Evolutionary conservation across 1,139 yeast species (phyloP).

Genomic region (Candida sanyaensis): DNA sequence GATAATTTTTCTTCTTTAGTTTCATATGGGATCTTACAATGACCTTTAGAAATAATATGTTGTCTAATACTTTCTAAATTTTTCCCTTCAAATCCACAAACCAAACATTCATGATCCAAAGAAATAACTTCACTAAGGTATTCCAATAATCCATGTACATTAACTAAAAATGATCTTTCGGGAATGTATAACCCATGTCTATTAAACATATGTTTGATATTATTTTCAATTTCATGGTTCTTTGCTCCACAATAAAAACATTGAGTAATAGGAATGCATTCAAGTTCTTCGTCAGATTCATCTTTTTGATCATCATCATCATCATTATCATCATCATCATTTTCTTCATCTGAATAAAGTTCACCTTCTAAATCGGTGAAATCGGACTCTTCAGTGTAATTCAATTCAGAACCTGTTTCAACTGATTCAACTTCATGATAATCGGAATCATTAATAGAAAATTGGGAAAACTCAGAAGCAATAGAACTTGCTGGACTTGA

Average conservation of each 20-base stretch:
- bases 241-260: slow-evolving; percentile 46
- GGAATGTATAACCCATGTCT: slow-evolving; percentile 55
- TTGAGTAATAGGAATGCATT: slow-evolving; percentile 29
- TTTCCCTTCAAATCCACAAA: slow-evolving; percentile 55
- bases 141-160: slow-evolving; percentile 46
- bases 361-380: slow-evolving; percentile 33
- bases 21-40: slow-evolving; percentile 56
- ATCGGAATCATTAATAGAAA: slow-evolving; percentile 61
- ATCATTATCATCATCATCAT: slow-evolving; percentile 15
- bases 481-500: slow-evolving; percentile 57
- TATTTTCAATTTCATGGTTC: slow-evolving; percentile 40
- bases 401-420: slow-evolving; percentile 54
- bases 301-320: slow-evolving; percentile 28
- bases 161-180: slow-evolving; percentile 41
- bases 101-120: slow-evolving; percentile 50
- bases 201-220: slow-evolving; percentile 49
- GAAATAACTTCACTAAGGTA: slow-evolving; percentile 46
- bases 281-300: slow-evolving; percentile 23
- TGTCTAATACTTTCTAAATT: slow-evolving; percentile 53
- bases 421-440: slow-evolving; percentile 23
- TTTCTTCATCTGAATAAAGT: slow-evolving; percentile 18
- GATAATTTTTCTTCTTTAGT: slow-evolving; percentile 42
- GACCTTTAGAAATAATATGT: slow-evolving; percentile 54
- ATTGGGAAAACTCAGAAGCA: slow-evolving; percentile 59
- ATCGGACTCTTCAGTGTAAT: slow-evolving; percentile 44